These are phyloP conservation scores for Alectoria sarmentosa DNA, from an alignment of 495 filamentous ascomycete genomes.

Conservation along the genomic window DNA sequence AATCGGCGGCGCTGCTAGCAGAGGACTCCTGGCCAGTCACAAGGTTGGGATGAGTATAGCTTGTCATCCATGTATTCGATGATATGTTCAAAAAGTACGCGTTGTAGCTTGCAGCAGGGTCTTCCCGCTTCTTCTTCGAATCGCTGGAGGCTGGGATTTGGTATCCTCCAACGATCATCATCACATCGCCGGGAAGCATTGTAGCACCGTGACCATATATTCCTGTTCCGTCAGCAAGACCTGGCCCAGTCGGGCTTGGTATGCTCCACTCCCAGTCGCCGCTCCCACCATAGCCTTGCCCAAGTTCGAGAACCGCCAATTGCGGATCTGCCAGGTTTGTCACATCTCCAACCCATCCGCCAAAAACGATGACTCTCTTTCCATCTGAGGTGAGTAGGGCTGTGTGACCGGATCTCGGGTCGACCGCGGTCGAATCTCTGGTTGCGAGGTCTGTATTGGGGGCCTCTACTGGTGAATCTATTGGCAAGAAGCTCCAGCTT, in stretches of 20 bases:
- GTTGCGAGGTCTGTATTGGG: slow-evolving; percentile 43
- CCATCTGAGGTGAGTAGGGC: slow-evolving; percentile 74
- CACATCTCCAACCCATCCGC: slow-evolving; percentile 85
- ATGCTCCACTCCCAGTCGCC: slow-evolving; percentile 69
- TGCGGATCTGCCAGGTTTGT: slow-evolving; percentile 69
- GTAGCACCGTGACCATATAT: slow-evolving; percentile 81
- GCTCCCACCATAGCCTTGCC: slow-evolving; percentile 58
- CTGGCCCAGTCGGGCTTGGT: slow-evolving; percentile 40
- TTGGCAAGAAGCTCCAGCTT: slow-evolving; percentile 72
- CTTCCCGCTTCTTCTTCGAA: slow-evolving; percentile 36
- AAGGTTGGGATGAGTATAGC: slow-evolving; percentile 54
- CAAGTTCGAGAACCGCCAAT: slow-evolving; percentile 65
- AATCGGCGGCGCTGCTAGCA: slow-evolving; percentile 16
- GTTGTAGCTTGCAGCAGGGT: slow-evolving; percentile 34
- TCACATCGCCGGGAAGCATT: slow-evolving; percentile 76
- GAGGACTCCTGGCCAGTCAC: slow-evolving; percentile 2
- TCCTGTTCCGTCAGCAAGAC: slow-evolving; percentile 46
- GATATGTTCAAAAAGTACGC: slow-evolving; percentile 73
- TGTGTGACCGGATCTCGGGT: slow-evolving; percentile 81
- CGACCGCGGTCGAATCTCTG: slow-evolving; percentile 41
- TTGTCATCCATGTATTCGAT: slow-evolving; percentile 59
- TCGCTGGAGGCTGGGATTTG: slow-evolving; percentile 46
- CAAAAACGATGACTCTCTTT: slow-evolving; percentile 63
- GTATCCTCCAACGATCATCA: slow-evolving; percentile 86
- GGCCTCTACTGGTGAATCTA: slow-evolving; percentile 40